Base-by-base conservation (phyloP, 495 filamentous ascomycete genomes). In the Aspergillus steynii region DNA sequence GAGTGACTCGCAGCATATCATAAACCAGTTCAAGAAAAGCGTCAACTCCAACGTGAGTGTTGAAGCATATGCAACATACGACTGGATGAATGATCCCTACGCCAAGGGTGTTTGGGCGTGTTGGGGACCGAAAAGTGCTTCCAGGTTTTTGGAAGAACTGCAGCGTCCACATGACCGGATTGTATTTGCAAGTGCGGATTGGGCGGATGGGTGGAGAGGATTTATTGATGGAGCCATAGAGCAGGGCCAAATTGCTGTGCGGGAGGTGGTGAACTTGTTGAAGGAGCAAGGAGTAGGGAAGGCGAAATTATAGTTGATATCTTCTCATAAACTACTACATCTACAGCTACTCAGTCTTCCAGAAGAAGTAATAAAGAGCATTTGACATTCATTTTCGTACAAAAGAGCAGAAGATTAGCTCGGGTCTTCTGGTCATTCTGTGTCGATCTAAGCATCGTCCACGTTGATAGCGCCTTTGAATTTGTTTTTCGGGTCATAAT, bases 81-180 rank as follows among this genome's bases (percentile, higher is more conserved):
- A 77, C 52, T 77, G 71, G 74, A 61, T 65, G 32, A 66, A 67
- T 34, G 70, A 75, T 46, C 62, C 60, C 3, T 75, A 62, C 54
- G 25, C 71, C 0, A 70, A 72, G 15, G 70, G 67, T 1, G 61
- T 54, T 2, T 65, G 65, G 53, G 67, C 64, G 29, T 74, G 66
- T 54, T 73, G 61, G 58, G 49, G 62, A 4, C 64, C 70, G 0
- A 55, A 58, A 0, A 57, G 50, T 49, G 56, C 61, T 2, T 62
- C 63, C 2, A 59, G 55, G 20, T 65, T 68, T 47, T 47, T 68
- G 1, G 45, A 63, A 15, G 65, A 56, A 28, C 60, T 71, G 5
- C 62, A 69, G 45, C 57, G 59, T 15, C 56, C 59, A 3, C 61
- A 70, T 47, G 65, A 65, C 4, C 59, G 59, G 15, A 48, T 70